These are phyloP conservation scores for Neurospora africana DNA, from an alignment of 495 filamentous ascomycete genomes.

Conservation along the genomic window DNA sequence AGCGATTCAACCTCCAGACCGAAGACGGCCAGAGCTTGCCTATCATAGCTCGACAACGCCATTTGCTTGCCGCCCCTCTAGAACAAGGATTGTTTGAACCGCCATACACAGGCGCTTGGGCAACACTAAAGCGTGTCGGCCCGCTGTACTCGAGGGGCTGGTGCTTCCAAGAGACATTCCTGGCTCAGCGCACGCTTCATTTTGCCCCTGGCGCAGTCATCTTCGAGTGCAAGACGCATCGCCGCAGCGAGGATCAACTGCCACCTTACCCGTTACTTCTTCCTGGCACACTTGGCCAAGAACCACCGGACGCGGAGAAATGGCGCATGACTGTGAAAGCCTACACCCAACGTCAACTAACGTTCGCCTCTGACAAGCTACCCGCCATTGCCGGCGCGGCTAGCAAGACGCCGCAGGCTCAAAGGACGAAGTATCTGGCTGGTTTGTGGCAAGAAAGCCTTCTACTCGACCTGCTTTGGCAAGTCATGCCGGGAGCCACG, in stretches of 20 bases:
- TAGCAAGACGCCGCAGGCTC: conserved; percentile 3
- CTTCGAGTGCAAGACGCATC: neutral
- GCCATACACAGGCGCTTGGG: neutral
- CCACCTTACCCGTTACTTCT: neutral
- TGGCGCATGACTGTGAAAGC: neutral
- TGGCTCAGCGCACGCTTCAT: neutral
- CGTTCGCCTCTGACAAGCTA: conserved; percentile 39
- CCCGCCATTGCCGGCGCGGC: conserved; percentile 33
- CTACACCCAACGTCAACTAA: conserved; percentile 12
- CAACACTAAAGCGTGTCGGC: neutral
- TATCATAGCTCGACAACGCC: neutral
- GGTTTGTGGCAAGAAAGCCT: conserved; percentile 14
- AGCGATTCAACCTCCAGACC: neutral
- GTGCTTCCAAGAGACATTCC: neutral
- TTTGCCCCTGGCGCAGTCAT: neutral
- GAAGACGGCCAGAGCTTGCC: neutral
- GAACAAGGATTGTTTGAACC: neutral
- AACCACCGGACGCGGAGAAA: conserved; percentile 1
- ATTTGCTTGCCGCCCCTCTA: neutral
- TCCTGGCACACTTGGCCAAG: neutral
- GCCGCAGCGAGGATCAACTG: neutral
- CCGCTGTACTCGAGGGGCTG: neutral
- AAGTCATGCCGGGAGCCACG: neutral
- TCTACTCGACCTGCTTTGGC: neutral
- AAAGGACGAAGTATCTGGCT: conserved; percentile 38